Conservation (phyloP, 2,329 filamentous ascomycete species). For the Beauveria rudraprayagi region DNA sequence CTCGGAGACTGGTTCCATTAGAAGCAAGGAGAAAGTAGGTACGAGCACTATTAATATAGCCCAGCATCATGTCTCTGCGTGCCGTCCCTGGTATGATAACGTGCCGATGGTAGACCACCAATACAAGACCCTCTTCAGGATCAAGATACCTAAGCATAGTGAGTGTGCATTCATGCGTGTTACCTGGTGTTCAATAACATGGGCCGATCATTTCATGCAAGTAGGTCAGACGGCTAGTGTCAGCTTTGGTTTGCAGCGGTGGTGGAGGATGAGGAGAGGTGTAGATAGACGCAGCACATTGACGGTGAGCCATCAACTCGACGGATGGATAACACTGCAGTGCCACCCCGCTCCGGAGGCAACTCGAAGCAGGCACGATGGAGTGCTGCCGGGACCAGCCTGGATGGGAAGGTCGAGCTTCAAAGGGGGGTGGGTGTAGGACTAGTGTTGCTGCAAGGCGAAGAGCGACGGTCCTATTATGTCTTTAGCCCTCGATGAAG, state of each 20-base stretch:
- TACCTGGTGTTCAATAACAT: neutral
- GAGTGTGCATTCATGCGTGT: neutral
- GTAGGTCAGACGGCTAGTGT: neutral
- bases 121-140: neutral
- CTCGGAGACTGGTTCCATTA: neutral
- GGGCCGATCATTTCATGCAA: neutral
- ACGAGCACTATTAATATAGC: neutral
- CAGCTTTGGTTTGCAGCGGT: neutral
- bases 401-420: neutral
- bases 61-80: neutral
- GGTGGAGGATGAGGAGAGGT: neutral
- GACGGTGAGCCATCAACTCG: neutral
- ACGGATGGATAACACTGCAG: neutral
- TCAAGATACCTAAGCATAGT: neutral
- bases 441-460: neutral
- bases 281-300: neutral
- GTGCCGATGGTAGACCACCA: neutral
- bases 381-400: neutral
- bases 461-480: neutral
- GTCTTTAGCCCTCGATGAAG: neutral
- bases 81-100: neutral
- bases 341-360: neutral
- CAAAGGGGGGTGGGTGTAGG: too few species aligned
- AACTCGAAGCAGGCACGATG: neutral
- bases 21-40: neutral